Conservation (phyloP, 257 asterid species). For the Eustoma russellianum region DNA sequence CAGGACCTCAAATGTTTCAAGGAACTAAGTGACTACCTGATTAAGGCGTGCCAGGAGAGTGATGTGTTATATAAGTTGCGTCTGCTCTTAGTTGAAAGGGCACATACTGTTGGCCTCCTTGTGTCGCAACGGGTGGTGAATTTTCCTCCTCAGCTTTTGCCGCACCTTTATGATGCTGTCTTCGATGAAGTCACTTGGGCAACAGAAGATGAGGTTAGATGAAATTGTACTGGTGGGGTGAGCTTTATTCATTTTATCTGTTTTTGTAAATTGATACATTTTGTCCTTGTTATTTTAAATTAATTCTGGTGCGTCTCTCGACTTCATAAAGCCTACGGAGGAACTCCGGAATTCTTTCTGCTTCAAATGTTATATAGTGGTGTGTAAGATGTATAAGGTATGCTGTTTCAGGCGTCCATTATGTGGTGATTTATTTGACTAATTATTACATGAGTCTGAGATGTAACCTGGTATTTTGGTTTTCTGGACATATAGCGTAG, state of each 20-base stretch:
- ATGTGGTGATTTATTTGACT: neutral
- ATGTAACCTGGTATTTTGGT: neutral
- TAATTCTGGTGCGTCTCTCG: slow-evolving; percentile 9
- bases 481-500: slow-evolving; percentile 33
- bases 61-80: slow-evolving; percentile 29
- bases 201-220: slow-evolving; percentile 83
- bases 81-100: slow-evolving; percentile 37
- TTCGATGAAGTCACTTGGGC: slow-evolving; percentile 96
- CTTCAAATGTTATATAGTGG: slow-evolving; percentile 58
- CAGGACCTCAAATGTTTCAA: slow-evolving; percentile 5
- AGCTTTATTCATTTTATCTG: slow-evolving; percentile 5
- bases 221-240: slow-evolving; percentile 10
- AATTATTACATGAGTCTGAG: neutral
- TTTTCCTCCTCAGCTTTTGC: slow-evolving; percentile 93
- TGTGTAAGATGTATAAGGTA: slow-evolving; percentile 85
- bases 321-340: slow-evolving; percentile 52
- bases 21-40: slow-evolving; percentile 7
- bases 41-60: slow-evolving; percentile 36
- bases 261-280: neutral
- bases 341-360: slow-evolving; percentile 63
- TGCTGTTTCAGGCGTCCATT: neutral
- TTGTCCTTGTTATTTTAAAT: slow-evolving; percentile 5
- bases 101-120: slow-evolving; percentile 53
- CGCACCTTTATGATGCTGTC: slow-evolving; percentile 78
- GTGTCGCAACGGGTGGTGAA: slow-evolving; percentile 81